Base-by-base conservation (phyloP, 2,329 filamentous ascomycete genomes). In the Chaetomiaceae sp. region DNA sequence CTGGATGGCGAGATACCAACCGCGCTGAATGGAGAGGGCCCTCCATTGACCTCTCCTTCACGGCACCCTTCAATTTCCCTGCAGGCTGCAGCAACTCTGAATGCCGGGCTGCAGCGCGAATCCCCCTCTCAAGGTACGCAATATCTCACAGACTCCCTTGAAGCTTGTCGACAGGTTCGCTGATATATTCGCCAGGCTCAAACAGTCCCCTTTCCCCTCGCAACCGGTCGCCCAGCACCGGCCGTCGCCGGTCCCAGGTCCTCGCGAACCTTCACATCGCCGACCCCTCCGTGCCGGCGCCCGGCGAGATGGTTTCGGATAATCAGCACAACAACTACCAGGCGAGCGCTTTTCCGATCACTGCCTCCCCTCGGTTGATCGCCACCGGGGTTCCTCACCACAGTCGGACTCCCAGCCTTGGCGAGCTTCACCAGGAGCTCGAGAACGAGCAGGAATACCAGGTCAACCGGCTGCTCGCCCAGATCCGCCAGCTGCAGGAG, bases 371-470 rank as follows among this genome's bases (percentile, higher is more conserved):
- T 31, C 75, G 74, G 52, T 71, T 72, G 17, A 61, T 76, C 4
- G 69, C 76, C 54, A 64, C 73, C 52, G 66, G 71, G 31, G 81
- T 84, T 60, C 80, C 83, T 15, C 78, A 82, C 61, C 85, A 88
- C 64, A 80, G 82, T 60, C 77, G 87, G 45, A 73, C 84, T 0
- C 86, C 86, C 2, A 90, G 87, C 65, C 69, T 91, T 57, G 87
- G 87, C 17, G 87, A 90, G 68, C 79, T 91, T 38, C 87, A 91
- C 61, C 87, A 91, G 66, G 85, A 90, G 69, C 75, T 91, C 1
- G 87, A 91, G 68, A 86, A 84, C 49, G 87, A 91, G 70, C 87
- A 90, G 66, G 87, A 91, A 65, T 85, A 83, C 22, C 87, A 90
- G 70, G 87, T 91, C 59, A 91, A 91, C 65, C 83, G 88, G 11